These are phyloP conservation scores for Ophiostoma pallidulum DNA, from an alignment of 2,329 filamentous ascomycete genomes.

Conservation along the genomic window DNA sequence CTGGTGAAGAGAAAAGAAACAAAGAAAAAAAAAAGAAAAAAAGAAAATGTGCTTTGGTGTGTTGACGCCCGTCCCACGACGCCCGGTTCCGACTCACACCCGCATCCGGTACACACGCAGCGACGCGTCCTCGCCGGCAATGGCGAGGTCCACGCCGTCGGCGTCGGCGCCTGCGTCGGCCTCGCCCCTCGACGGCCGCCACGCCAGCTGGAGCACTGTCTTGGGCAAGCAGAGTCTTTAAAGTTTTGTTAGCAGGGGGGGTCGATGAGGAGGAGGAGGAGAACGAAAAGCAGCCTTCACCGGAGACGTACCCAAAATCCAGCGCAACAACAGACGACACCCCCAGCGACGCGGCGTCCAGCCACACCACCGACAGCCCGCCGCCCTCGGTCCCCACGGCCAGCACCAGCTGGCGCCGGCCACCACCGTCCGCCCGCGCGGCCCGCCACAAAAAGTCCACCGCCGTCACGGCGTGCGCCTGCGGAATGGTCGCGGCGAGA, in stretches of 20 bases:
- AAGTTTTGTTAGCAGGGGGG: too few relatives aligned
- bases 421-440: slow-evolving; percentile 18
- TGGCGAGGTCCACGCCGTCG: slow-evolving; percentile 34
- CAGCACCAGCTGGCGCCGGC: slow-evolving; percentile 30
- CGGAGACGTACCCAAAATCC: slow-evolving; percentile 30
- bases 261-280: not conserved
- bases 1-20: too few relatives aligned
- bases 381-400: slow-evolving; percentile 51
- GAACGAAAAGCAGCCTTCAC: too few relatives aligned
- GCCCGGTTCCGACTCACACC: too few relatives aligned
- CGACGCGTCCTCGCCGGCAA: slow-evolving; percentile 53
- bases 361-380: slow-evolving; percentile 32
- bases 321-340: slow-evolving; percentile 29
- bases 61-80: too few relatives aligned
- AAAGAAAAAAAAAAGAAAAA: too few relatives aligned
- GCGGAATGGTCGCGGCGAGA: slow-evolving; percentile 43
- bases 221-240: slow-evolving; percentile 53
- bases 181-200: slow-evolving; percentile 44
- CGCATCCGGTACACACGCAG: slow-evolving; percentile 45
- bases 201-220: slow-evolving; percentile 57
- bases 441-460: slow-evolving; percentile 50
- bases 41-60: too few relatives aligned
- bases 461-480: slow-evolving; percentile 57
- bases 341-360: slow-evolving; percentile 29
- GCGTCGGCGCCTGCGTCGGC: slow-evolving; percentile 1